These are phyloP conservation scores for Fusarium udum DNA, from an alignment of 2,329 filamentous ascomycete genomes.

Conservation along the genomic window DNA sequence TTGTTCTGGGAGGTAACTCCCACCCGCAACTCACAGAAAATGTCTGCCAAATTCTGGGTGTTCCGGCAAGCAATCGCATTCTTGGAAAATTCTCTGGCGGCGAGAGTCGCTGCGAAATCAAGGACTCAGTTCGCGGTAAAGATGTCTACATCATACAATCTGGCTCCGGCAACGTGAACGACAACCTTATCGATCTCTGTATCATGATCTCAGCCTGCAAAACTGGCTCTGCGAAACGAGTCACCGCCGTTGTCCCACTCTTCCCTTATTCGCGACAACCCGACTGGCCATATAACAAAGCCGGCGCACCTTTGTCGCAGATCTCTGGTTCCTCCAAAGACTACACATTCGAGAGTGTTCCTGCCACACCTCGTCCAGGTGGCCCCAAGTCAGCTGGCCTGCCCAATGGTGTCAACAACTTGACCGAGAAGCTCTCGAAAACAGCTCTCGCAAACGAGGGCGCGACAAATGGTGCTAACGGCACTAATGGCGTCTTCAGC, in stretches of 20 bases:
- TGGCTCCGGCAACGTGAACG: constrained; percentile 91
- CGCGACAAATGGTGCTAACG: constrained; percentile 40
- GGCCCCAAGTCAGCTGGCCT: constrained; percentile 73
- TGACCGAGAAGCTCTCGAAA: constrained; percentile 79
- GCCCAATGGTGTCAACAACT: constrained; percentile 71
- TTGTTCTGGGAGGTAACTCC: constrained; percentile 91
- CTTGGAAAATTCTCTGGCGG: constrained; percentile 94
- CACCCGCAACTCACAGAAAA: constrained; percentile 87
- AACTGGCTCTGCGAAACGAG: constrained; percentile 87
- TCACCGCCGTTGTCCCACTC: constrained; percentile 92
- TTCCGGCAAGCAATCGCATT: constrained; percentile 84
- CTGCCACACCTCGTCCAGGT: constrained; percentile 81
- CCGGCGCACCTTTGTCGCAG: constrained; percentile 85
- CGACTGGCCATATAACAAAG: constrained; percentile 96
- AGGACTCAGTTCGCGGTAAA: constrained; percentile 95
- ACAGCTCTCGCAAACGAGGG: constrained; percentile 64
- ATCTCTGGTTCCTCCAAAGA: constrained; percentile 60
- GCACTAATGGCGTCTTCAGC: constrained; percentile 44
- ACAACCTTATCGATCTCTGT: constrained; percentile 94
- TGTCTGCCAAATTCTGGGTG: constrained; percentile 87
- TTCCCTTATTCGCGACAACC: constrained; percentile 98
- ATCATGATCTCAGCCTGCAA: constrained; percentile 99
- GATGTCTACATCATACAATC: constrained; percentile 99
- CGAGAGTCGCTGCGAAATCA: constrained; percentile 93
- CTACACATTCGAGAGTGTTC: constrained; percentile 92